Percentiles rank a stretch among this genome's conserved stretches.
These are phyloP conservation scores for Creolimax fragrantissima DNA, from an alignment of 78 protist species.

Conservation along the genomic window DNA sequence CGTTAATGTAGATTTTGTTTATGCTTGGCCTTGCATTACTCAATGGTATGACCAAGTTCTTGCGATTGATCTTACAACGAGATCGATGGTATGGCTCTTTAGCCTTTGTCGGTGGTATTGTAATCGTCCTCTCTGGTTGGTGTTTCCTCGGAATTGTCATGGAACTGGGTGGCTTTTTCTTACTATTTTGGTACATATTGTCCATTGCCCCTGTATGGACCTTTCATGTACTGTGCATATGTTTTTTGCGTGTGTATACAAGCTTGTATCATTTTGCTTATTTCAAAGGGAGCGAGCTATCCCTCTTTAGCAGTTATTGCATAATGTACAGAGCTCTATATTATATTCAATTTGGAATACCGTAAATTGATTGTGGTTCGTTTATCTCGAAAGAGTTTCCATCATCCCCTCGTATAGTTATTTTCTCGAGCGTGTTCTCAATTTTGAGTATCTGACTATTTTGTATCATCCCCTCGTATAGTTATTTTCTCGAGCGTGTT, in stretches of 20 bases:
- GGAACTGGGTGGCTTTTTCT: neutral
- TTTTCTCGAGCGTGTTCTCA: too few relatives aligned
- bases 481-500: too few relatives aligned
- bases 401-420: too few relatives aligned
- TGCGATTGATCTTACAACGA: neutral
- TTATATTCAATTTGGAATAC: neutral
- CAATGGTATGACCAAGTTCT: neutral
- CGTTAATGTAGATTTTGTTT: neutral
- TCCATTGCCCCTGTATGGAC: neutral
- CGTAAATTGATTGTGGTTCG: neutral
- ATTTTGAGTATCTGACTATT: too few relatives aligned
- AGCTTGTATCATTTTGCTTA: too few relatives aligned
- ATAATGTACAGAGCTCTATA: neutral
- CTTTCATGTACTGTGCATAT: neutral
- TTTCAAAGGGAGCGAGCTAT: too few relatives aligned
- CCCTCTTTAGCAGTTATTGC: neutral
- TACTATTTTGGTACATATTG: neutral
- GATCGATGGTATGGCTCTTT: neutral
- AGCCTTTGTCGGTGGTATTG: neutral
- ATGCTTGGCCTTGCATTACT: neutral
- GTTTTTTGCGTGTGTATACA: too few relatives aligned
- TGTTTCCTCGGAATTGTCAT: neutral
- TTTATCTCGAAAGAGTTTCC: too few relatives aligned
- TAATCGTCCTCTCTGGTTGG: neutral
- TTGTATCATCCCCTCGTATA: too few relatives aligned